These are phyloP conservation scores for Podila horticola DNA, from an alignment of 192 early-diverging fungal species.

Conservation along the genomic window DNA sequence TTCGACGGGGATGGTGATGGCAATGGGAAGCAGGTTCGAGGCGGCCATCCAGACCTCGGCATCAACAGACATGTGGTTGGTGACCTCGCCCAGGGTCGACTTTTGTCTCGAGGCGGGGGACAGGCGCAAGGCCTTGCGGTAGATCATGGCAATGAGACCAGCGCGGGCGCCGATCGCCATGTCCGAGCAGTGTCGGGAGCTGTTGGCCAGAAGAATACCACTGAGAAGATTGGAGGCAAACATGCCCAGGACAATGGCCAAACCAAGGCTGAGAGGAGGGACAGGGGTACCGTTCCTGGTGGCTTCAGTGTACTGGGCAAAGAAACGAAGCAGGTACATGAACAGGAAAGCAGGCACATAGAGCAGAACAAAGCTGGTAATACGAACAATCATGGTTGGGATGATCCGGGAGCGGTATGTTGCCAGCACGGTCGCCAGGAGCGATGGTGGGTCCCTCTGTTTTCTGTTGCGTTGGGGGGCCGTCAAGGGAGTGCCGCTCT, in stretches of 20 bases:
- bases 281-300: conserved; percentile 21
- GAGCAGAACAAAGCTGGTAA: conserved; percentile 20
- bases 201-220: conserved; percentile 25
- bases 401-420: conserved; percentile 21
- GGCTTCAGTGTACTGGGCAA: conserved; percentile 40
- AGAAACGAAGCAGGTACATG: conserved; percentile 26
- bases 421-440: conserved; percentile 13
- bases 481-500: background rate
- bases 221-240: conserved; percentile 23
- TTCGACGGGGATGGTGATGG: conserved; percentile 58
- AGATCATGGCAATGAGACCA: conserved; percentile 79
- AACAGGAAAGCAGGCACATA: conserved; percentile 32
- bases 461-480: background rate
- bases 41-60: conserved; percentile 65
- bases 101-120: conserved; percentile 59
- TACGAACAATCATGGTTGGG: conserved; percentile 15
- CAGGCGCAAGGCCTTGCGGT: conserved; percentile 81
- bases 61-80: conserved; percentile 75
- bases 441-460: conserved; percentile 13
- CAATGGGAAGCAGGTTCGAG: conserved; percentile 10
- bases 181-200: conserved; percentile 52
- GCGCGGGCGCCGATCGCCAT: conserved; percentile 74
- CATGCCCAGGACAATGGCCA: conserved; percentile 31
- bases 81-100: conserved; percentile 41
- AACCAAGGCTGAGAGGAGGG: conserved; percentile 12